Evolutionary conservation across 2,329 filamentous ascomycete species (phyloP), one percentile per base, ranked within the genome.

Genomic region (Microcera coccophila): DNA sequence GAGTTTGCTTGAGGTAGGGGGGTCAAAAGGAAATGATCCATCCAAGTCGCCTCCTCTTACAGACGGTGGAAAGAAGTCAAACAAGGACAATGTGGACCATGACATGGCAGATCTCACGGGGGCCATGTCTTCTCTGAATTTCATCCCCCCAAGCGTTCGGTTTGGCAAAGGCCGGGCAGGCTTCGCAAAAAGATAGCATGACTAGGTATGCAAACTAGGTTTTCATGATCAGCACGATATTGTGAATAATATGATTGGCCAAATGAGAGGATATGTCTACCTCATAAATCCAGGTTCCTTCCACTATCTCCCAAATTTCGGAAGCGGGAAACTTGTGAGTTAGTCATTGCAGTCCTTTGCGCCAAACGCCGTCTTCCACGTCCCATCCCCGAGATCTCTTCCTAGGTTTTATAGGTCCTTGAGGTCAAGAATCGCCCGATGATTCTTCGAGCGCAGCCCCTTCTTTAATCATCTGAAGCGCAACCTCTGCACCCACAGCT

Each of bases 401-500:
- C 18, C 18, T 26, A 26, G 22, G 22, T 12, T 12, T 7, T 26
- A 12, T 12, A 7, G 12, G 22, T 26, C 22, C 22, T 26, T 7
- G n/a, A n/a, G n/a, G 7, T 26, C 22, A 26, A 26, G 22, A 26
- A 7, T 26, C 22, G 22, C 22, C 22, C 22, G 7, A 26, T 26
- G 22, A 26, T 7, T 26, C 22, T 26, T 12, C 22, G n/a, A n/a
- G n/a, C n/a, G n/a, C n/a, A n/a, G n/a, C n/a, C n/a, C n/a, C n/a
- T 35, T 4, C 15, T 40, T 65, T 63, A 95, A 64, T 95, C 90
- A 60, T 81, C 86, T 36, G 90, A 95, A 14, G 87, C 80, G 66
- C 91, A 97, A 1, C 91, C 91, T 60, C 87, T 77, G 66, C 93
- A 98, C 8, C 93, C 93, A 66, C 93, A 98, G 68, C 81, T 95